Base-by-base conservation (phyloP, 164 flowering plant species). In the Dillenia turbinata region DNA sequence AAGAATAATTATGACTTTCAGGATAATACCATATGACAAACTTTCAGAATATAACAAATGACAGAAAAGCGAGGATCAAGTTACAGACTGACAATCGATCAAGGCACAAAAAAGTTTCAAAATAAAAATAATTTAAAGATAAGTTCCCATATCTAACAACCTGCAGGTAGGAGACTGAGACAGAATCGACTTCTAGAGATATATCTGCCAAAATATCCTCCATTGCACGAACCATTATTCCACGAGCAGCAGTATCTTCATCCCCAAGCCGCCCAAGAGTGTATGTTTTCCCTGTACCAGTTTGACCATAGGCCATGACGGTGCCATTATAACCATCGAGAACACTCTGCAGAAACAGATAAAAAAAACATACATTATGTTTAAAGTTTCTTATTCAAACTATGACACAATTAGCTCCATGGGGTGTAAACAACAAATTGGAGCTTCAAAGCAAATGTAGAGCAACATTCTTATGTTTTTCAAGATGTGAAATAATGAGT, bases 231-330 rank as follows among this genome's bases (percentile, higher is more conserved):
- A 89, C 92, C 97, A 89, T 91, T 61, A 94, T 94, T 64, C 98
- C 98, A 69, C 98, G 95, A 66, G 77, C 86, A 62, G 97, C 84
- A 12, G 86, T 83, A 57, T 94, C 98, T 75, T 87, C 91, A 63
- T 91, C 97, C 56, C 98, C 98, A 61, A 94, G 88, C 33, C 80
- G 83, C 66, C 98, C 98, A 63, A 94, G 93, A 12, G 98, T 94
- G 67, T 81, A 91, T 17, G 98, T 94, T 79, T 94, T 94, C 47
- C 97, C 98, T 16, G 97, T 94, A 54, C 97, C 97, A 52, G 98
- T 94, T 66, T 94, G 97, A 54, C 98, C 97, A 80, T 91, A 94
- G 24, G 98, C 98, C 98, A 94, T 94, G 44, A 94, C 78, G 12
- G 98, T 94, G 55, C 98, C 98, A 76, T 94, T 94, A 74, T 90